A percentile compares a stretch with the other conserved stretches of the same genome.
Evolutionary conservation across 805 yeast genomes (phyloP).

Genomic region (Tetrapisispora arboricola): DNA sequence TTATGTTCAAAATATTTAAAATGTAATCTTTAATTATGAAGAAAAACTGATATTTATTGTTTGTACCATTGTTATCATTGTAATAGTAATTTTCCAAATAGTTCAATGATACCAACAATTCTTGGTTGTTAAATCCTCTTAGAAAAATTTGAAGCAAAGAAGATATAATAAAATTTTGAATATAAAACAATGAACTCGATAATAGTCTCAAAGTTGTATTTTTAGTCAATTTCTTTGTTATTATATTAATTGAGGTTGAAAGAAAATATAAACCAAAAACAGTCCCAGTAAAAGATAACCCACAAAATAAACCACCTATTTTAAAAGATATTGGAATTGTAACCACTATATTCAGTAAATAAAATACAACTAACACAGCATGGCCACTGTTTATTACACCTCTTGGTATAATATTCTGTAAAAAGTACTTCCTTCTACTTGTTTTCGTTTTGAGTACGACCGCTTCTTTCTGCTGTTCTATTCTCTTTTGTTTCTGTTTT

Average conservation of each 20-base stretch:
- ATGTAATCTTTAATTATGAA: background rate
- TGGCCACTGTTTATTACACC: conserved; percentile 19
- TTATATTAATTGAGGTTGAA: conserved; percentile 60
- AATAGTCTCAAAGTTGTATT: conserved; percentile 15
- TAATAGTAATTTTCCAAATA: conserved; percentile 1
- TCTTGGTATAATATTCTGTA: background rate
- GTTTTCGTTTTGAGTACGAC: background rate
- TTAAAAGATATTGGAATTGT: conserved; percentile 91
- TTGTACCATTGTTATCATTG: background rate
- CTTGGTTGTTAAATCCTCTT: conserved; percentile 38
- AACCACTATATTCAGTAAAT: conserved; percentile 57
- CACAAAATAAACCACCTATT: conserved; percentile 85
- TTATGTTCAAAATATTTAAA: background rate
- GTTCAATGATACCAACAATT: conserved; percentile 2
- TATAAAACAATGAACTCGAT: conserved; percentile 47
- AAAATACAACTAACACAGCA: conserved; percentile 42
- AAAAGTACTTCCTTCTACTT: background rate
- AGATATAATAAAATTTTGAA: conserved; percentile 78
- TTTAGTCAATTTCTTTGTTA: conserved; percentile 26
- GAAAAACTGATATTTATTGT: background rate
- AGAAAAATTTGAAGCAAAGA: conserved; percentile 63
- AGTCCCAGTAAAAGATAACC: conserved; percentile 71
- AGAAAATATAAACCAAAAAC: conserved; percentile 59
- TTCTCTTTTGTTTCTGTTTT: background rate
- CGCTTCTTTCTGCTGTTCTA: background rate